Evolutionary conservation across 192 early-diverging fungal species (phyloP).

Genomic region (Helicostylum pulchrum): DNA sequence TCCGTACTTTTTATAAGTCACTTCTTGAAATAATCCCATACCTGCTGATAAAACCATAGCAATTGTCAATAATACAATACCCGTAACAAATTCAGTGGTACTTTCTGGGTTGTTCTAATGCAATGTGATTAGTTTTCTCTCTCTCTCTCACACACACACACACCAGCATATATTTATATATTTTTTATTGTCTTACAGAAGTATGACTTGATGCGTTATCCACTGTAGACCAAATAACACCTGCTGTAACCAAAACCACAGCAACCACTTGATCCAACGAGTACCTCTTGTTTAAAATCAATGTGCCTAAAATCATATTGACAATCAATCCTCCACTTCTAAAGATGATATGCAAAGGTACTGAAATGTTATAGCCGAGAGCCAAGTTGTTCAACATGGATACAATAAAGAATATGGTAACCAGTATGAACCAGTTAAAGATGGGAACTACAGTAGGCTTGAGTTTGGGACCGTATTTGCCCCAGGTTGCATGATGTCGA

Average conservation of each 20-base stretch:
- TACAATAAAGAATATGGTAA: constrained; percentile 72
- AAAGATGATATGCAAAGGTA: constrained; percentile 92
- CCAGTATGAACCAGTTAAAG: constrained; percentile 68
- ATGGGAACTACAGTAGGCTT: constrained; percentile 65
- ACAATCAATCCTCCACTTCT: constrained; percentile 78
- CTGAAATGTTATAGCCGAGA: constrained; percentile 74
- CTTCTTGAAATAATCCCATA: constrained; percentile 82
- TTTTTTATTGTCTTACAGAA: not conserved
- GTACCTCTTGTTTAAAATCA: constrained; percentile 62
- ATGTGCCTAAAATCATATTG: constrained; percentile 74
- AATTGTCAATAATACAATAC: constrained; percentile 63
- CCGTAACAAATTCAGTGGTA: constrained; percentile 33
- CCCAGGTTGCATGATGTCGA: constrained; percentile 54
- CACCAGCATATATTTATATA: too few species aligned
- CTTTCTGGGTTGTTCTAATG: constrained; percentile 4
- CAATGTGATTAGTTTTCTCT: not conserved
- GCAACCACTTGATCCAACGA: constrained; percentile 50
- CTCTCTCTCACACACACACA: too few species aligned
- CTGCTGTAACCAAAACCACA: constrained; percentile 73
- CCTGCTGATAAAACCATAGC: constrained; percentile 76
- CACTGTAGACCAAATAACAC: constrained; percentile 71
- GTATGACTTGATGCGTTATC: constrained; percentile 18
- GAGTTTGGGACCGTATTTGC: constrained; percentile 23
- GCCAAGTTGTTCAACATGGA: constrained; percentile 84
- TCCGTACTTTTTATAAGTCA: constrained; percentile 72